Conservation (phyloP, 2,329 filamentous ascomycete genomes). For the Hypoxylon sp. region DNA sequence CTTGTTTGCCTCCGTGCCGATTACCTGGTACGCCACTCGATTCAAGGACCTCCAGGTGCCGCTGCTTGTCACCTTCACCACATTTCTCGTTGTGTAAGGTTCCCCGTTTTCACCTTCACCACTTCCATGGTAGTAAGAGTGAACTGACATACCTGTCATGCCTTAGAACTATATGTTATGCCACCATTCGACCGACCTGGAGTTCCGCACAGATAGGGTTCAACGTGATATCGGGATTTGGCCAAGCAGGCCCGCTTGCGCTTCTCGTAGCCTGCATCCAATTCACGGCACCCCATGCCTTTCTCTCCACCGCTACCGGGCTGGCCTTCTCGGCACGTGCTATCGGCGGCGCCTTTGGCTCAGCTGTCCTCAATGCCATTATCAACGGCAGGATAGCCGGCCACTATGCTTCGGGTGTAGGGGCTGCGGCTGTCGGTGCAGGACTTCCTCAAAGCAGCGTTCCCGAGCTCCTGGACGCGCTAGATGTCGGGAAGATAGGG, state of each 20-base stretch:
- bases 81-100: conserved; percentile 57
- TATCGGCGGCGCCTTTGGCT: conserved; percentile 61
- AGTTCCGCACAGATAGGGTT: conserved; percentile 56
- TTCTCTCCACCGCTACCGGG: conserved; percentile 61
- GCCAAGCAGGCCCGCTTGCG: conserved; percentile 58
- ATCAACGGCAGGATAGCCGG: conserved; percentile 55
- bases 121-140: background rate
- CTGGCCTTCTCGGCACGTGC: conserved; percentile 61
- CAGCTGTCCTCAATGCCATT: conserved; percentile 60
- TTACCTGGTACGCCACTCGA: conserved; percentile 56
- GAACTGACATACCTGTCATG: background rate
- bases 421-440: conserved; percentile 51
- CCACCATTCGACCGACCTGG: conserved; percentile 54
- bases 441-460: conserved; percentile 52
- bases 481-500: conserved; percentile 47
- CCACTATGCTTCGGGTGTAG: conserved; percentile 51
- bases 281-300: conserved; percentile 61
- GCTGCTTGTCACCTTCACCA: conserved; percentile 54
- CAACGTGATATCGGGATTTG: conserved; percentile 57
- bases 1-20: conserved; percentile 52
- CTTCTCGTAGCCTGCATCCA: conserved; percentile 59
- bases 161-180: conserved; percentile 54
- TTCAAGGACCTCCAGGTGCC: conserved; percentile 59
- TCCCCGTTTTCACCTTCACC: background rate
- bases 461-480: conserved; percentile 49